phyloP scores from a whole-genome alignment of 2,329 filamentous ascomycete genomes.

The Camillea tinctor region DNA sequence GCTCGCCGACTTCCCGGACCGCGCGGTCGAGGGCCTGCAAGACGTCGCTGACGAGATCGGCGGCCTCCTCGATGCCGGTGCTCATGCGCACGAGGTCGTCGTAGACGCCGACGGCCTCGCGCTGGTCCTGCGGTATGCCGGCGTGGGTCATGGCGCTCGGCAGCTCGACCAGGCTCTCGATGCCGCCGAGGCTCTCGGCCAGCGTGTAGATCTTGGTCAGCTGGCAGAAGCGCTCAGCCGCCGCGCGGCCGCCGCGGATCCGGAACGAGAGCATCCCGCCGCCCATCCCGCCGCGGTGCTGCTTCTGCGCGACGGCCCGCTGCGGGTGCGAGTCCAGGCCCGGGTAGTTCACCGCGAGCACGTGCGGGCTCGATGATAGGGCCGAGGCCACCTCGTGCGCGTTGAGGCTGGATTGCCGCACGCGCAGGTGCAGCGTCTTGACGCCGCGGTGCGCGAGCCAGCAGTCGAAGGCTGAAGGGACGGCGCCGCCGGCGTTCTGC shows the following conservation, averaged over 20 bases:
- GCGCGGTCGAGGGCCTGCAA: conserved; percentile 79
- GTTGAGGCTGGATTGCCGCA: conserved; percentile 79
- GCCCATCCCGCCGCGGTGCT: conserved; percentile 92
- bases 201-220: conserved; percentile 86
- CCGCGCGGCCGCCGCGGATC: conserved; percentile 79
- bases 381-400: conserved; percentile 75
- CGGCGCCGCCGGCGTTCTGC: conserved; percentile 95
- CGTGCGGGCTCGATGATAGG: conserved; percentile 76
- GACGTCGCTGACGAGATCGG: conserved; percentile 80
- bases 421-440: conserved; percentile 94
- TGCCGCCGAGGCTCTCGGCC: conserved; percentile 87
- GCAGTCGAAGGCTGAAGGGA: conserved; percentile 92
- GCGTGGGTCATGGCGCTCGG: conserved; percentile 97
- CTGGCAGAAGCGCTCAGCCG: conserved; percentile 91
- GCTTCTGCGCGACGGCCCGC: conserved; percentile 77
- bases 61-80: conserved; percentile 89
- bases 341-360: conserved; percentile 93
- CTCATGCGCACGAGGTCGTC: conserved; percentile 92
- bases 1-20: conserved; percentile 36
- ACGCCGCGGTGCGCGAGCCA: conserved; percentile 97
- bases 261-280: conserved; percentile 98
- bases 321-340: conserved; percentile 86
- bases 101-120: conserved; percentile 89
- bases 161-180: conserved; percentile 89
- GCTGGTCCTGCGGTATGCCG: conserved; percentile 85